A percentile compares a stretch with the other conserved stretches of the same genome.
Evolutionary conservation across 495 filamentous ascomycete genomes (phyloP).

Genomic region (Aspergillus baeticus): DNA sequence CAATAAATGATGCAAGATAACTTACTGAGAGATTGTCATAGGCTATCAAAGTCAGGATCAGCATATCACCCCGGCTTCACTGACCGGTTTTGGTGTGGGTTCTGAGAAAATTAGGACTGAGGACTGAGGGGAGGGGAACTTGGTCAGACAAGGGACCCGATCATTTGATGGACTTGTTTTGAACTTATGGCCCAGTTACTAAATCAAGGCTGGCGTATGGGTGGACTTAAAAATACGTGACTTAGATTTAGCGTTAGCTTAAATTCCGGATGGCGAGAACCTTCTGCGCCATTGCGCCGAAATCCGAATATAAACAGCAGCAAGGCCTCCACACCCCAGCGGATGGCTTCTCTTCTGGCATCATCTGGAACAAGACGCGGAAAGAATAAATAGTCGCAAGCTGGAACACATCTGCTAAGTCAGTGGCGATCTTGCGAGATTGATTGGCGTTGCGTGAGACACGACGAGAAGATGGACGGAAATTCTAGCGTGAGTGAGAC

Average conservation of each 20-base stretch:
- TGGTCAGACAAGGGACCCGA: constrained; percentile 6
- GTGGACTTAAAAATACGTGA: background rate
- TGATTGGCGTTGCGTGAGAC: constrained; percentile 19
- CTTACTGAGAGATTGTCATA: background rate
- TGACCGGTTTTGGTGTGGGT: background rate
- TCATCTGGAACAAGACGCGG: constrained; percentile 5
- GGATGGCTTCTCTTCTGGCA: constrained; percentile 10
- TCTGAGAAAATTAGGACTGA: background rate
- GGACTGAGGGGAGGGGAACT: background rate
- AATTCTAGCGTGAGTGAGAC: constrained; percentile 10
- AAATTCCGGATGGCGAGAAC: constrained; percentile 6
- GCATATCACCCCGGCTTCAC: background rate
- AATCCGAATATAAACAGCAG: constrained; percentile 16
- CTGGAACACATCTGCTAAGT: background rate
- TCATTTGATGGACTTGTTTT: constrained; percentile 12
- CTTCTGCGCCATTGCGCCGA: background rate
- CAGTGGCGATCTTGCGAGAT: constrained; percentile 10
- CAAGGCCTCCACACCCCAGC: constrained; percentile 3
- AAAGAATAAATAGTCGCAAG: constrained; percentile 1
- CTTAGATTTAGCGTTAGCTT: background rate
- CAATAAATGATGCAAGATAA: constrained; percentile 5
- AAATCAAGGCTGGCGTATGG: background rate
- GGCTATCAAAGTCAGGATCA: constrained; percentile 9
- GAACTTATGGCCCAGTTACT: background rate
- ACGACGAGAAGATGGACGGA: background rate